Evolutionary conservation across 2,329 filamentous ascomycete genomes (phyloP).

Genomic region (Mariannaea elegans): DNA sequence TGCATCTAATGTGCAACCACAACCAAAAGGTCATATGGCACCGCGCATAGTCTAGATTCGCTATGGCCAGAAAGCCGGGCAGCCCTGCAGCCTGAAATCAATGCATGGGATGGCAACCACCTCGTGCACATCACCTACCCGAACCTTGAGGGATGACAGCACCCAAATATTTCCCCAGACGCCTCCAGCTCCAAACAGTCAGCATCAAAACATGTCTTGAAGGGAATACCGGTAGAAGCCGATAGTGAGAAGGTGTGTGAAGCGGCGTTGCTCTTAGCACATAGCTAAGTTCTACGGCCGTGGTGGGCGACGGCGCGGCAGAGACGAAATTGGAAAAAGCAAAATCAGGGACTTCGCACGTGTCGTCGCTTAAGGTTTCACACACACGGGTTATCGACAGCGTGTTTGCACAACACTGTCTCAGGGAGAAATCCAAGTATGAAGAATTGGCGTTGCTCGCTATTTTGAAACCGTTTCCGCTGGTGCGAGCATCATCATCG

Average conservation of each 20-base stretch:
- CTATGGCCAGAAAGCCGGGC: not conserved
- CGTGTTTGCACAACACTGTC: conserved; percentile 30
- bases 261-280: conserved; percentile 20
- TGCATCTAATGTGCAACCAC: not conserved
- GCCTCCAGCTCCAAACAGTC: not conserved
- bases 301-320: conserved; percentile 33
- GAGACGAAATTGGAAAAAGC: conserved; percentile 30
- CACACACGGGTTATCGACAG: conserved; percentile 28
- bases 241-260: not conserved
- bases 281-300: conserved; percentile 30
- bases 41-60: not conserved
- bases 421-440: conserved; percentile 19
- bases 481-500: not conserved
- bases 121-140: not conserved
- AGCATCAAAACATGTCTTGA: not conserved
- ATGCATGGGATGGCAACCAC: not conserved
- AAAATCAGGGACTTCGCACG: conserved; percentile 37
- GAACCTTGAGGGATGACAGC: not conserved
- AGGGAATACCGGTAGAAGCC: not conserved
- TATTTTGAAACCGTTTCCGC: not conserved
- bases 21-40: not conserved
- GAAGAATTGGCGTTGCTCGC: conserved; percentile 2
- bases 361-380: conserved; percentile 40
- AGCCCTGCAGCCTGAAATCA: not conserved
- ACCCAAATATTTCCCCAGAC: not conserved